Percentiles rank a stretch among this genome's conserved stretches.
Conservation (phyloP, 2,329 filamentous ascomycete species). For the Canariomyces notabilis region DNA sequence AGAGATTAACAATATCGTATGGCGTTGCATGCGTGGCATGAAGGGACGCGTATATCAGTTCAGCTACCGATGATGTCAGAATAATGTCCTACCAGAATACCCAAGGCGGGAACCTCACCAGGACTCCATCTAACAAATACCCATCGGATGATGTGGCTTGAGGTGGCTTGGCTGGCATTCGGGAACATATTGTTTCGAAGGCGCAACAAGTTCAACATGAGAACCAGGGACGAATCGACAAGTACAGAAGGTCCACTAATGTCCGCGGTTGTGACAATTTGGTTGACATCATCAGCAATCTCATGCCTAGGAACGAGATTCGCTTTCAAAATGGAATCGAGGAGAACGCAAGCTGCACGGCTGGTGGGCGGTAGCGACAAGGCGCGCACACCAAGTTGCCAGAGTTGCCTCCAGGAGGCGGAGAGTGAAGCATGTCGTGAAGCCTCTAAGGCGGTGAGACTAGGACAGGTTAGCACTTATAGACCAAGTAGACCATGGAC, state of each 20-base stretch:
- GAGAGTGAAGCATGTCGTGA: constrained; percentile 39
- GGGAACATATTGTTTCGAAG: constrained; percentile 63
- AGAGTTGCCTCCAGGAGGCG: constrained; percentile 63
- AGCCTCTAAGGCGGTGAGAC: constrained; percentile 41
- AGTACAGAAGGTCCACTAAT: constrained; percentile 73
- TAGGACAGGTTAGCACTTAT: constrained; percentile 25
- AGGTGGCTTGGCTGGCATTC: constrained; percentile 60
- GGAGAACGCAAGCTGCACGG: constrained; percentile 69
- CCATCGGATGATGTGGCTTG: constrained; percentile 74
- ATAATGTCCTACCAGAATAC: background rate
- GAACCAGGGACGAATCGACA: constrained; percentile 69
- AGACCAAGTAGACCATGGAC: constrained; percentile 1
- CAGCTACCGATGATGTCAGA: constrained; percentile 41
- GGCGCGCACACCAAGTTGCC: constrained; percentile 68
- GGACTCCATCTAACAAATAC: constrained; percentile 76
- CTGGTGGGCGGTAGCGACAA: constrained; percentile 66
- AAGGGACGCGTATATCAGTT: constrained; percentile 61
- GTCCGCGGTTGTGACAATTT: constrained; percentile 70
- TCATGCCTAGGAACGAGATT: constrained; percentile 63
- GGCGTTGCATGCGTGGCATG: constrained; percentile 61
- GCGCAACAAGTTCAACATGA: constrained; percentile 68
- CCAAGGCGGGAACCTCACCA: constrained; percentile 43
- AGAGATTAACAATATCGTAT: constrained; percentile 60
- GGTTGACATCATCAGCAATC: constrained; percentile 64
- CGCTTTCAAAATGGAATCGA: constrained; percentile 62